These are phyloP conservation scores for Pythium grandisporangium DNA, from an alignment of 352 stramenopile species.

Conservation along the genomic window DNA sequence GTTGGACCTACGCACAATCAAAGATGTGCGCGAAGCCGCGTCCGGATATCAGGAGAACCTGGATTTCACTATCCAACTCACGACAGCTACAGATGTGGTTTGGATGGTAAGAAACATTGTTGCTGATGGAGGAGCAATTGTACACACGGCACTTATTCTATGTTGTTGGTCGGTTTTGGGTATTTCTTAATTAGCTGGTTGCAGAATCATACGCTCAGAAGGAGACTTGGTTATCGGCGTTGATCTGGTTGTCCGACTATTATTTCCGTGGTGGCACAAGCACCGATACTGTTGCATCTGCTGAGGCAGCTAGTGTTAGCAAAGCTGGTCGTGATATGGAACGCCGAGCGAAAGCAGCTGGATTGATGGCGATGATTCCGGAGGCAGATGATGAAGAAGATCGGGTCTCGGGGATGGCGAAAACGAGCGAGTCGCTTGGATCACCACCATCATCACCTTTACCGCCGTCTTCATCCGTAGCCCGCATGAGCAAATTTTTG, in stretches of 20 bases:
- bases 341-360: constrained; percentile 11
- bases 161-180: too few relatives aligned
- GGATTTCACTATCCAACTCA: constrained; percentile 81
- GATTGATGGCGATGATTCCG: constrained; percentile 16
- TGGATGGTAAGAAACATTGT: constrained; percentile 57
- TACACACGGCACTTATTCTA: too few relatives aligned
- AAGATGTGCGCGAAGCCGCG: constrained; percentile 75
- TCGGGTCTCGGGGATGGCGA: background rate
- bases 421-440: constrained; percentile 11
- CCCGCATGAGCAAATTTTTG: constrained; percentile 12
- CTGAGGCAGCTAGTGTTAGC: background rate
- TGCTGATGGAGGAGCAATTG: background rate
- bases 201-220: constrained; percentile 76
- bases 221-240: constrained; percentile 74
- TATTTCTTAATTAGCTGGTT: constrained; percentile 36
- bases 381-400: constrained; percentile 17
- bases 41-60: constrained; percentile 75
- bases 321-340: constrained; percentile 8
- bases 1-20: constrained; percentile 65
- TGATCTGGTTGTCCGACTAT: constrained; percentile 84
- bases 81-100: constrained; percentile 52
- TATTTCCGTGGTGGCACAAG: constrained; percentile 51
- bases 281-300: constrained; percentile 16
- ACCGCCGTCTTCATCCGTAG: background rate
- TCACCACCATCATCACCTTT: too few relatives aligned